phyloP scores from a whole-genome alignment of 495 filamentous ascomycete species.

The Penicilliopsis zonata region DNA sequence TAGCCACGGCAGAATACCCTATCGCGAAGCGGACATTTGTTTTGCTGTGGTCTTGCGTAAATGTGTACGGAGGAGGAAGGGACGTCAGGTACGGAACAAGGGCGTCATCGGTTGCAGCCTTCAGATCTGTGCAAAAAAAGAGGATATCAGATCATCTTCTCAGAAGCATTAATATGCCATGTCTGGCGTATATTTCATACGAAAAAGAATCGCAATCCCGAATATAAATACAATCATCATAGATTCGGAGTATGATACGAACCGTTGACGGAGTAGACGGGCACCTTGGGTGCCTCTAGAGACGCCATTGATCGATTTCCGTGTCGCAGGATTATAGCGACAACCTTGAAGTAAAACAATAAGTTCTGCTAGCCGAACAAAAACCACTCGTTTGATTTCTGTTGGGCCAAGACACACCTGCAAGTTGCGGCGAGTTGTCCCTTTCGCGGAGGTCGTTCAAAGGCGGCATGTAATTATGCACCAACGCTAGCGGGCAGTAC shows the following conservation, averaged over 20 bases:
- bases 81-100: constrained; percentile 83
- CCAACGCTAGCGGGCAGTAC: constrained; percentile 5
- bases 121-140: constrained; percentile 55
- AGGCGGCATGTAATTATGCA: constrained; percentile 9
- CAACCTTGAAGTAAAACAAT: too few species aligned
- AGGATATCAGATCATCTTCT: constrained; percentile 6
- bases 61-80: constrained; percentile 48
- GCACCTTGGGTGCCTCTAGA: constrained; percentile 27
- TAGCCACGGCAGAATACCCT: constrained; percentile 70
- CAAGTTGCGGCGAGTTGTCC: constrained; percentile 35
- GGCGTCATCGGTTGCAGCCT: constrained; percentile 91
- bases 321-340: too few species aligned
- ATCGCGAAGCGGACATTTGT: constrained; percentile 71
- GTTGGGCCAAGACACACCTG: neutral
- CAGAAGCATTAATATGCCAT: too few species aligned
- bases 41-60: constrained; percentile 67
- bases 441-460: constrained; percentile 26
- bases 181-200: too few species aligned
- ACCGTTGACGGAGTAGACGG: constrained; percentile 37
- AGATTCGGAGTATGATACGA: constrained; percentile 10
- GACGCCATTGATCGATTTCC: constrained; percentile 10
- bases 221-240: constrained; percentile 1
- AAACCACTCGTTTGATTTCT: too few species aligned
- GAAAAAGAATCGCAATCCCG: too few species aligned
- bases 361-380: too few species aligned